Conservation (phyloP, 2,329 filamentous ascomycete genomes). For the Talaromyces amestolkiae region DNA sequence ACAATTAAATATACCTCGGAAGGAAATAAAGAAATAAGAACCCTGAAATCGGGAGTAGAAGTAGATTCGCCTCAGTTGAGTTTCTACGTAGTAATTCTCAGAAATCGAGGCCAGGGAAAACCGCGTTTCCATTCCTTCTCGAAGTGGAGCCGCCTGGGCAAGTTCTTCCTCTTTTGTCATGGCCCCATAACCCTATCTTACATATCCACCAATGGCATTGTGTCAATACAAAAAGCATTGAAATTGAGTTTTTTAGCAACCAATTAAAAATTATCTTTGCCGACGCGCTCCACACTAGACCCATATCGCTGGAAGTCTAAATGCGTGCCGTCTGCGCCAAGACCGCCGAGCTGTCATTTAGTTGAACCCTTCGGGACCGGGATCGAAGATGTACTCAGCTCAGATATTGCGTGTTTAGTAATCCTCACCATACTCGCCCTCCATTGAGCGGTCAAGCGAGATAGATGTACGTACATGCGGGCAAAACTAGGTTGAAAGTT, state of each 20-base stretch:
- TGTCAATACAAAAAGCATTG: neutral
- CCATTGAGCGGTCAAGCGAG: neutral
- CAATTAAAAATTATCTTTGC: neutral
- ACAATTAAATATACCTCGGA: neutral
- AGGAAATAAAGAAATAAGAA: neutral
- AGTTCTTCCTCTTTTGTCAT: neutral
- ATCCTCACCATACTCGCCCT: neutral
- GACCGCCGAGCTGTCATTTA: neutral
- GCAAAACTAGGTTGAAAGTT: neutral
- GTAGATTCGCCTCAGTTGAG: neutral
- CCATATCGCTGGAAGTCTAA: neutral
- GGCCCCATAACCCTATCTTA: constrained; percentile 2
- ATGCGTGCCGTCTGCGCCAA: neutral
- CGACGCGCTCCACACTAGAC: neutral
- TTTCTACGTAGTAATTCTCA: too few species aligned
- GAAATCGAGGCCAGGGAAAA: neutral
- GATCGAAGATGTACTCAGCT: neutral
- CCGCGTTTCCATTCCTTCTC: neutral
- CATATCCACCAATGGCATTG: neutral
- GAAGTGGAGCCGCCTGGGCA: neutral
- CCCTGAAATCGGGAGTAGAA: neutral
- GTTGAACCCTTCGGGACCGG: neutral
- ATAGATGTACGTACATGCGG: neutral
- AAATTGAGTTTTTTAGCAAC: neutral
- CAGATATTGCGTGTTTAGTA: neutral